Evolutionary conservation across 306 rosid species (phyloP), one percentile per base, ranked within the genome.

Genomic region (Vigna hirtella): DNA sequence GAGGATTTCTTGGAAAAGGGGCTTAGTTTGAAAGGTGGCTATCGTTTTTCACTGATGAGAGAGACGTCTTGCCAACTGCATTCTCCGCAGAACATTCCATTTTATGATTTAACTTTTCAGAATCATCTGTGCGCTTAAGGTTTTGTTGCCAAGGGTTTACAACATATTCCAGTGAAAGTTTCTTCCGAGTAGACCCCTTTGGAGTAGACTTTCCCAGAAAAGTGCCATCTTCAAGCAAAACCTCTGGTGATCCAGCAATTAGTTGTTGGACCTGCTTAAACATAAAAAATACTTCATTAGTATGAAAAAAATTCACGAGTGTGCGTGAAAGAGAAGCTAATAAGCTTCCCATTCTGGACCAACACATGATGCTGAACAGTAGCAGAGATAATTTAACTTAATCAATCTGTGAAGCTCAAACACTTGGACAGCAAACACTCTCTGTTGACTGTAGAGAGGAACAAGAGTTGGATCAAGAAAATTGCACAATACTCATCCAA

Each of bases 201-300:
- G 85, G 79, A 56, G 87, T 70, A 77, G 94, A 83, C 86, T 86
- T 87, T 24, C 87, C 91, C 51, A 90, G 82, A 83, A 90, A 89
- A 80, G 88, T 84, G 69, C 79, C 80, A 28, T 84, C 93, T 71
- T 89, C 98, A 79, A 91, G 76, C 85, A 96, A 77, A 51, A 96
- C 56, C 81, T 91, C 88, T 16, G 97, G 97, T 45, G 98, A 91
- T 81, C 79, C 98, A 70, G 99, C 98, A 84, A 96, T 93, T 85
- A 93, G 82, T 55, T 61, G 86, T 86, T 96, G 99, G 73, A 96
- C 99, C 99, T 96, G 92, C 81, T 73, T 43, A 66, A 49, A 80
- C n/a, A 59, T 9, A 30, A 74, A 72, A 83, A 83, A 64, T 36
- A 73, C 49, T 38, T 82, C 24, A 76, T 53, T 50, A 10, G 59